These are phyloP conservation scores for Speleostelium caveatum DNA, from an alignment of 78 protist genomes.

Conservation along the genomic window DNA sequence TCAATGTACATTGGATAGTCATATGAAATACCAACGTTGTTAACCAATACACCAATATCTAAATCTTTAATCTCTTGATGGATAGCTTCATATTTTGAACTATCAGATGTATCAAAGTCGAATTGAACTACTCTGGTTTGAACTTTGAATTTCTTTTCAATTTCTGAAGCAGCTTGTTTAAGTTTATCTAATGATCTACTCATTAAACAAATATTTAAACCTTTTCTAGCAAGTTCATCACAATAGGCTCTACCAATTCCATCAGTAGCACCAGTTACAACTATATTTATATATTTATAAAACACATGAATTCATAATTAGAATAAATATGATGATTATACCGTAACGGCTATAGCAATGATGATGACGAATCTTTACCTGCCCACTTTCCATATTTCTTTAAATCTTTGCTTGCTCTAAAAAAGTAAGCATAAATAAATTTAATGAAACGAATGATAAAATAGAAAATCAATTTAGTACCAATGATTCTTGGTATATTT, in stretches of 20 bases:
- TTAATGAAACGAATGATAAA: background rate
- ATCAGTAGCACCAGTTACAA: slow-evolving; percentile 91
- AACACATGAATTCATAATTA: background rate
- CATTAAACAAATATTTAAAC: slow-evolving; percentile 77
- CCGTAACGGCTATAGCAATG: background rate
- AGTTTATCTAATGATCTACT: slow-evolving; percentile 71
- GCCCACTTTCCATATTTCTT: slow-evolving; percentile 85
- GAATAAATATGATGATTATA: background rate
- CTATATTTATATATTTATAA: background rate
- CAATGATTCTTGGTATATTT: background rate
- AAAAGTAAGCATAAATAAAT: slow-evolving; percentile 32
- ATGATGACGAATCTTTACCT: slow-evolving; percentile 9
- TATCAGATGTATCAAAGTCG: slow-evolving; percentile 44
- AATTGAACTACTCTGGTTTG: slow-evolving; percentile 44
- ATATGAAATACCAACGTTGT: slow-evolving; percentile 88
- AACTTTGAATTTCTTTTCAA: slow-evolving; percentile 51
- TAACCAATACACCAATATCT: slow-evolving; percentile 79
- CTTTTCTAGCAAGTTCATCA: slow-evolving; percentile 77
- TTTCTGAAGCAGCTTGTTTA: slow-evolving; percentile 8
- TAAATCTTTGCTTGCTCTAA: slow-evolving; percentile 67
- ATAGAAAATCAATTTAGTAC: background rate
- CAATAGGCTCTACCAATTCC: slow-evolving; percentile 89
- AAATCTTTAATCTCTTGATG: background rate
- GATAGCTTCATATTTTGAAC: background rate
- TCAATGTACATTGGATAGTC: slow-evolving; percentile 82